Conservation (phyloP, 306 rosid species). For the Begonia loranthoides region DNA sequence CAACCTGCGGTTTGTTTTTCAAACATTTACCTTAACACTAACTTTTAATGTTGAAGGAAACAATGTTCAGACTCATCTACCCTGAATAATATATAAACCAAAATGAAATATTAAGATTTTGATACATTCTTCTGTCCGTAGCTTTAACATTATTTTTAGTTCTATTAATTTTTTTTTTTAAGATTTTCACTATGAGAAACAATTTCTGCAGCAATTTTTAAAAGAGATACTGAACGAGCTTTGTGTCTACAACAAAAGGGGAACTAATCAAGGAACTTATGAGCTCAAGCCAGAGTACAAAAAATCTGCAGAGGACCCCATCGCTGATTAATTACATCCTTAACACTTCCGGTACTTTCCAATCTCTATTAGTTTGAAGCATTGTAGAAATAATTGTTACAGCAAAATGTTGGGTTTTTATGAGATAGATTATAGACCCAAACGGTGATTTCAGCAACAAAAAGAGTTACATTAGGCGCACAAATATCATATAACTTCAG, state of each 20-base stretch:
- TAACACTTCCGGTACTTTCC: background rate
- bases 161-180: constrained; percentile 1
- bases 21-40: background rate
- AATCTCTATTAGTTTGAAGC: too few species aligned
- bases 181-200: too few species aligned
- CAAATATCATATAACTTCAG: too few species aligned
- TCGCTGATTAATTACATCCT: constrained; percentile 37
- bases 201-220: constrained; percentile 78
- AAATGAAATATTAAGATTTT: background rate
- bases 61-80: too few species aligned
- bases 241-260: constrained; percentile 94
- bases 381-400: too few species aligned
- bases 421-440: too few species aligned
- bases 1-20: constrained; percentile 72
- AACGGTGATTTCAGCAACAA: too few species aligned
- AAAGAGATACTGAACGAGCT: constrained; percentile 93
- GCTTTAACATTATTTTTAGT: background rate
- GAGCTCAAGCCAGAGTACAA: constrained; percentile 99
- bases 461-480: too few species aligned
- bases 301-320: constrained; percentile 72
- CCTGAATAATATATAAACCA: background rate
- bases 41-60: background rate
- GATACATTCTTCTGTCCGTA: background rate
- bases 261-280: constrained; percentile 96
- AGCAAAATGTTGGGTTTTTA: too few species aligned